Evolutionary conservation across 768 basidiomycete genomes (phyloP).

Genomic region (Leccinum aurantiacum): DNA sequence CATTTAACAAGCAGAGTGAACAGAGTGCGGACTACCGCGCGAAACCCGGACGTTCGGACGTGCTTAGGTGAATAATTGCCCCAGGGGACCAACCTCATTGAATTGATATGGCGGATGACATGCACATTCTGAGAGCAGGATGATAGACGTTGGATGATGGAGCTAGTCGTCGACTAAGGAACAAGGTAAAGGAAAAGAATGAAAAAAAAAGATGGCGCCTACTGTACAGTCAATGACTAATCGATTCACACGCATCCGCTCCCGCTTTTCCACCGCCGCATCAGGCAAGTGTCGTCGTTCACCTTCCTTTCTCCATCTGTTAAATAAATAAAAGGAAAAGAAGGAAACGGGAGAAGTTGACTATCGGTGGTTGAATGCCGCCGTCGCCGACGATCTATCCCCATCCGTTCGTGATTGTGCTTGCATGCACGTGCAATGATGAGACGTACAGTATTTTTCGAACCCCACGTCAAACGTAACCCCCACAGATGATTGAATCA

Average conservation of each 20-base stretch:
- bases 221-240: constrained; percentile 27
- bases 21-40: too few species aligned
- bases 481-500: background rate
- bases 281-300: constrained; percentile 28
- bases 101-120: background rate
- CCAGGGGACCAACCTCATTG: too few species aligned
- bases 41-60: background rate
- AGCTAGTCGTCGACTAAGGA: background rate
- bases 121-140: background rate
- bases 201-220: background rate
- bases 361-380: background rate
- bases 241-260: constrained; percentile 16
- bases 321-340: background rate
- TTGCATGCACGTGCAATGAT: background rate
- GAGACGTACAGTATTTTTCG: background rate
- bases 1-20: too few species aligned
- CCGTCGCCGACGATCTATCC: background rate
- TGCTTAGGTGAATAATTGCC: background rate
- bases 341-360: background rate
- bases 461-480: background rate
- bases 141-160: background rate
- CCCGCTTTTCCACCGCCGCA: background rate
- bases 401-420: background rate
- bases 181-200: background rate
- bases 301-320: background rate